A percentile compares a stretch with the other conserved stretches of the same genome.
Evolutionary conservation across 139 green algal genomes (phyloP).

Genomic region (Mychonastes homosphaera): DNA sequence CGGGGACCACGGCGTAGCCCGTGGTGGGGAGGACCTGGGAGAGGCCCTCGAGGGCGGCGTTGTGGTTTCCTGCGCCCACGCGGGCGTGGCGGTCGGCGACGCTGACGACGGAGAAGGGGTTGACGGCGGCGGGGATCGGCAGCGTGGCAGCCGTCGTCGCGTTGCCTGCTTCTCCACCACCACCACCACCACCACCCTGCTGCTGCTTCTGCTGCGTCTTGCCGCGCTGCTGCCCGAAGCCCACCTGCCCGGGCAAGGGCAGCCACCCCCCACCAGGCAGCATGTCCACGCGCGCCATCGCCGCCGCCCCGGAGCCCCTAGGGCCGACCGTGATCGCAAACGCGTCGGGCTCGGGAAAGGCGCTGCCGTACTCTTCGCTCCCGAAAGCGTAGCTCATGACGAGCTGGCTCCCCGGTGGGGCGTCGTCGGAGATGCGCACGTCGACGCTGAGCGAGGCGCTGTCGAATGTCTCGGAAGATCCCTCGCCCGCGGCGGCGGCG

Average conservation of each 20-base stretch:
- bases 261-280: constrained; percentile 7
- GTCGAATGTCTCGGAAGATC: constrained; percentile 14
- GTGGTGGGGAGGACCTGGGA: constrained; percentile 12
- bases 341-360: constrained; percentile 7
- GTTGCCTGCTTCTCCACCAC: no score
- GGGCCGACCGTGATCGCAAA: neutral
- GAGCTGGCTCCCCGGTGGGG: neutral
- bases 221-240: no score
- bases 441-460: constrained; percentile 11
- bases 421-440: neutral
- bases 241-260: neutral
- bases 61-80: neutral
- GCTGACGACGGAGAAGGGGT: no score
- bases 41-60: constrained; percentile 4
- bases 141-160: no score
- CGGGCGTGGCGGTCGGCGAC: neutral
- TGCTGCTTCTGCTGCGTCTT: no score
- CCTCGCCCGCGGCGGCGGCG: no score
- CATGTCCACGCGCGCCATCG: neutral
- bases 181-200: no score
- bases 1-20: constrained; percentile 4
- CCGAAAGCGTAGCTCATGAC: constrained; percentile 11
- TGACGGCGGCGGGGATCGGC: no score
- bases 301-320: neutral
- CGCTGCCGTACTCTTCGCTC: constrained; percentile 8